Base-by-base conservation (phyloP, 2,329 filamentous ascomycete species). In the Chrysoporthe deuterocubensis region DNA sequence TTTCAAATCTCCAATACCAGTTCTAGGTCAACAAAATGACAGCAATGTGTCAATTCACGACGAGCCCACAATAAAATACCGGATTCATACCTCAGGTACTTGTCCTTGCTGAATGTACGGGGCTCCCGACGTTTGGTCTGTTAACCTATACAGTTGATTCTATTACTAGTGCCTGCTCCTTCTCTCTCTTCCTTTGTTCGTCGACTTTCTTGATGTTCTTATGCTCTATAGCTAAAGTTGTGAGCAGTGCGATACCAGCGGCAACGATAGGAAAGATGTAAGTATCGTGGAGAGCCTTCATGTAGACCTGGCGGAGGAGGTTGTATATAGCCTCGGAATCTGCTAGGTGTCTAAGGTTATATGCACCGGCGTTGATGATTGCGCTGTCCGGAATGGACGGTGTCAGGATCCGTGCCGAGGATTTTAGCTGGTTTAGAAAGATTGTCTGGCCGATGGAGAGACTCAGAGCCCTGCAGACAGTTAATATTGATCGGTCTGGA, bases 201-300 rank as follows among this genome's bases (percentile, higher is more conserved):
- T 62, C 60, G 8, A 62, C 7, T 9, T 48, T 48, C 21, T 50
- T 32, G 26, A 62, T 34, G 14, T 52, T 62, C 42, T 62, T 62
- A 43, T 62, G n/a, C 43, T 48, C 43, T 6, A 62, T 37, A 32
- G 60, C 43, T 4, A 62, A 52, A 1, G 43, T 52, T 2, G 18
- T n/a, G 5, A 34, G 34, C n/a, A 62, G 26, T 5, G 43, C 60
- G 1, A 62, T 3, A 11, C 60, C 60, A 14, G 60, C 13, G 18
- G n/a, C 44, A 2, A 16, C 60, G 18, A 48, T 13, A 4, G 42
- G 60, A 9, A 48, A 50, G 26, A 48, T 50, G 14, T 62, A 62
- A 5, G 43, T 62, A 14, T 50, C 26, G 26, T 62, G 21, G 4
- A 62, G 21, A 11, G 60, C 42, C 6, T 48, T 18, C 60, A 62